A percentile compares a stretch with the other conserved stretches of the same genome.
phyloP scores from a whole-genome alignment of 805 yeast species.

The Pichia paraexigua region DNA sequence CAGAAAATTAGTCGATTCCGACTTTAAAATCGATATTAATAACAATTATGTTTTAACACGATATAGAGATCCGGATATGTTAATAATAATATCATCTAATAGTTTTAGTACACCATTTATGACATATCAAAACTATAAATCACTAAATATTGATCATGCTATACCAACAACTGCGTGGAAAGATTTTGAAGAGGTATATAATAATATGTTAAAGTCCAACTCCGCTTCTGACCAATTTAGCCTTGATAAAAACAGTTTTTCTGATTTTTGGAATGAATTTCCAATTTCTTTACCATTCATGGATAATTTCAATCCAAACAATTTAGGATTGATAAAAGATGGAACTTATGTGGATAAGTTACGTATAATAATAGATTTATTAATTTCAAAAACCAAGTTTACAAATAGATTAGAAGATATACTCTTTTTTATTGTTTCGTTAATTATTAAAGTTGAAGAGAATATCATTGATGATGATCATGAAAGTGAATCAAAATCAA shows the following conservation, averaged over 20 bases:
- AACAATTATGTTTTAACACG: slow-evolving; percentile 1
- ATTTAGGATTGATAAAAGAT: slow-evolving; percentile 3
- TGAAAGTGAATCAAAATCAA: background rate
- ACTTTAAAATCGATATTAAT: slow-evolving; percentile 1
- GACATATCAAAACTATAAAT: slow-evolving; percentile 6
- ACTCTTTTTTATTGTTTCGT: slow-evolving; percentile 1
- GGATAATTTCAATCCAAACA: slow-evolving; percentile 1
- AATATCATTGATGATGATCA: background rate
- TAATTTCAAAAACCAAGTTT: slow-evolving; percentile 5
- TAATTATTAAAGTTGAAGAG: slow-evolving; percentile 2
- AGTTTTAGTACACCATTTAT: slow-evolving; percentile 8
- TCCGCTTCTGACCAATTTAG: background rate
- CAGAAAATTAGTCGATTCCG: background rate
- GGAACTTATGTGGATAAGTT: slow-evolving; percentile 11
- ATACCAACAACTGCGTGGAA: slow-evolving; percentile 6
- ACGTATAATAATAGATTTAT: slow-evolving; percentile 10
- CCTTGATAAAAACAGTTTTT: slow-evolving; percentile 4
- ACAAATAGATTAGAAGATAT: slow-evolving; percentile 3
- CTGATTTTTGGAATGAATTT: slow-evolving; percentile 4
- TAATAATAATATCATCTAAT: slow-evolving; percentile 3
- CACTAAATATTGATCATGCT: slow-evolving; percentile 7
- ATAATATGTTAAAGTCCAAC: background rate
- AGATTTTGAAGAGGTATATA: slow-evolving; percentile 3
- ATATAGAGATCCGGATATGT: slow-evolving; percentile 6
- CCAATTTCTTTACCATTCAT: slow-evolving; percentile 10